phyloP scores from a whole-genome alignment of 2,329 filamentous ascomycete genomes.

The Claviceps paspali region DNA sequence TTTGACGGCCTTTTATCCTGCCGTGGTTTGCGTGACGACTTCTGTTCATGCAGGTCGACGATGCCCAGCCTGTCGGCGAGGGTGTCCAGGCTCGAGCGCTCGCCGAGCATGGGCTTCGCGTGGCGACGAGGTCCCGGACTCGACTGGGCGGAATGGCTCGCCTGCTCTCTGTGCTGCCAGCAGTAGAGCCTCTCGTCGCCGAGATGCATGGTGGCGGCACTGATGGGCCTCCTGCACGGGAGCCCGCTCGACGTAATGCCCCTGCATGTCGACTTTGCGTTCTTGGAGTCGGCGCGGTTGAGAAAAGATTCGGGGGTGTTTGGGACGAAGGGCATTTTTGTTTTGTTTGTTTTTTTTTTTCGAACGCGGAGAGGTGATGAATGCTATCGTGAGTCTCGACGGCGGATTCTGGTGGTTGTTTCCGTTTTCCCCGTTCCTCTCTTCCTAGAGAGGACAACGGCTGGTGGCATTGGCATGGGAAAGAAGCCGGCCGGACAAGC shows the following conservation, averaged over 20 bases:
- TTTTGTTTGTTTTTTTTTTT: too few relatives aligned
- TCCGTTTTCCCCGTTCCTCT: too few relatives aligned
- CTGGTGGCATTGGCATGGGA: too few relatives aligned
- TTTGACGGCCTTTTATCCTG: too few relatives aligned
- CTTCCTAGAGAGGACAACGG: too few relatives aligned
- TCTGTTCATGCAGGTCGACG: conserved; percentile 40
- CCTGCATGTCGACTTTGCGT: conserved; percentile 71
- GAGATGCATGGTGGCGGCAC: too few relatives aligned
- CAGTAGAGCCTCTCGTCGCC: conserved; percentile 51
- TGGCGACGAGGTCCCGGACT: conserved; percentile 27
- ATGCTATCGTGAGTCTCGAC: too few relatives aligned
- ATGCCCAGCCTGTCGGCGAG: conserved; percentile 66
- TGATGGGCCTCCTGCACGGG: conserved; percentile 61
- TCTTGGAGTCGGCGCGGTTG: conserved; percentile 67
- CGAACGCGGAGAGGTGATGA: too few relatives aligned
- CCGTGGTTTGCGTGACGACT: conserved; percentile 12
- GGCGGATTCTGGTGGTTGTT: too few relatives aligned
- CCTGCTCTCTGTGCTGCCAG: conserved; percentile 92
- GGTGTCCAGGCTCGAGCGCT: conserved; percentile 72
- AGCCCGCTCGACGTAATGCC: conserved; percentile 73
- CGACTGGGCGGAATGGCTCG: conserved; percentile 31
- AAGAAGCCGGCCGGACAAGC: too few relatives aligned
- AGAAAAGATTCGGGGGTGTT: conserved; percentile 69
- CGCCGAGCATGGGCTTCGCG: conserved; percentile 40
- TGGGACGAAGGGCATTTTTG: conserved; percentile 24